phyloP scores from a whole-genome alignment of 2,329 filamentous ascomycete species.

The Aspergillus japonicus region DNA sequence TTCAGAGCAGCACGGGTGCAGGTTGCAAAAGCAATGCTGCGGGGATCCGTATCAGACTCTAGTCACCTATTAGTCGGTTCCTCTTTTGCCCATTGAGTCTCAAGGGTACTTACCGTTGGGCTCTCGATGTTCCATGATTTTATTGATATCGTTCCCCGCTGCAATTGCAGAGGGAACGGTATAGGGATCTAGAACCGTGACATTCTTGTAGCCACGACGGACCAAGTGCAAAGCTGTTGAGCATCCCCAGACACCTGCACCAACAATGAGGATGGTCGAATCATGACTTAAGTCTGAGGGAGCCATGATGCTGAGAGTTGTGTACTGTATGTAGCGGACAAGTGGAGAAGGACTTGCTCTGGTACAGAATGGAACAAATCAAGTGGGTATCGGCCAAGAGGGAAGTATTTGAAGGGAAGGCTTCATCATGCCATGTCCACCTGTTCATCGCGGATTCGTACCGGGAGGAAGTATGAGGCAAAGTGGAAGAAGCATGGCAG shows the following conservation, averaged over 20 bases:
- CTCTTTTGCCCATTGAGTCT: not conserved
- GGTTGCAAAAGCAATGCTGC: constrained; percentile 24
- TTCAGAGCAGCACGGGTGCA: constrained; percentile 32
- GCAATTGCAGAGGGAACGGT: constrained; percentile 48
- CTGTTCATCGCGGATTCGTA: not conserved
- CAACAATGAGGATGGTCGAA: constrained; percentile 44
- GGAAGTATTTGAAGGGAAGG: constrained; percentile 3
- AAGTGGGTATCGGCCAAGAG: not conserved
- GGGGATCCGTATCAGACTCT: constrained; percentile 19
- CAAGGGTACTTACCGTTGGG: constrained; percentile 30
- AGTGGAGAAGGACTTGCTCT: not conserved
- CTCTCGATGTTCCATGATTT: constrained; percentile 45
- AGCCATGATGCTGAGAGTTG: not conserved
- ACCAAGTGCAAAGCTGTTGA: constrained; percentile 55
- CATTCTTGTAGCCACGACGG: constrained; percentile 49
- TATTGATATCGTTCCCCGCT: constrained; percentile 54
- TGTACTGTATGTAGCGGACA: not conserved
- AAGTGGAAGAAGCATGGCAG: not conserved
- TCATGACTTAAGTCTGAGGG: constrained; percentile 6
- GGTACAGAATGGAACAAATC: not conserved
- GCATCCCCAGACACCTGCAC: constrained; percentile 53
- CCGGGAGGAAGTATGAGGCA: no score
- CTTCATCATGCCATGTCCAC: constrained; percentile 1
- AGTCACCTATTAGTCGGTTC: not conserved
- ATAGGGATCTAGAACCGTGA: constrained; percentile 51